Conservation (phyloP, 176 grass and related monocot species). For the Bothriochloa decipiens region DNA sequence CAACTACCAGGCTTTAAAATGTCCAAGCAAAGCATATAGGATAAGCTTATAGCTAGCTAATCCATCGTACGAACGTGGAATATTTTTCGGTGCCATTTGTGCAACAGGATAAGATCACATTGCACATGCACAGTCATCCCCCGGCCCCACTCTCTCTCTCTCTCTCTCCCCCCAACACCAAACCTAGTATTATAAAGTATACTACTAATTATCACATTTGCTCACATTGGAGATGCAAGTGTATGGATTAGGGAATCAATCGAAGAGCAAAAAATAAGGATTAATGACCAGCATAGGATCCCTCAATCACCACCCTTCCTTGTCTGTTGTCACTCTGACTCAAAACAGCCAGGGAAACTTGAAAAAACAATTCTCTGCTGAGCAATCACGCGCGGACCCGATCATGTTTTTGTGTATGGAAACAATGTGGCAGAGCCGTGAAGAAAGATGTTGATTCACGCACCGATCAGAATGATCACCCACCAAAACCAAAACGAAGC, state of each 20-base stretch:
- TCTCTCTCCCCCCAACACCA: not conserved
- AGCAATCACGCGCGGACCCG: constrained; percentile 23
- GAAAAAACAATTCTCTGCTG: not conserved
- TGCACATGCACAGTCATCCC: constrained; percentile 48
- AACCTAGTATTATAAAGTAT: constrained; percentile 28
- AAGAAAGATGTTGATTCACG: constrained; percentile 13
- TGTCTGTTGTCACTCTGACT: constrained; percentile 17
- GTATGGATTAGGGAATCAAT: not conserved
- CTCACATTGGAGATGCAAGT: not conserved
- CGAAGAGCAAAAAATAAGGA: not conserved
- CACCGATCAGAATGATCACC: not conserved
- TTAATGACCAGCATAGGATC: constrained; percentile 4
- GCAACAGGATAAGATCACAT: constrained; percentile 61
- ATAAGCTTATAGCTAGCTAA: constrained; percentile 24
- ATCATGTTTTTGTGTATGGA: not conserved
- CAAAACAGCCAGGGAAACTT: not conserved
- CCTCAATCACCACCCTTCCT: not conserved
- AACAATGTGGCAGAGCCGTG: constrained; percentile 20
- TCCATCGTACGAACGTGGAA: constrained; percentile 39
- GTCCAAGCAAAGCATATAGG: constrained; percentile 38
- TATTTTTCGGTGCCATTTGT: constrained; percentile 33
- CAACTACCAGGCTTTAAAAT: constrained; percentile 46
- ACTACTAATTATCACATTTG: constrained; percentile 5
- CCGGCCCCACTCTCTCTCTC: not conserved
- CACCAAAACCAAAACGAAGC: constrained; percentile 5